phyloP scores from a whole-genome alignment of 2,329 filamentous ascomycete species.

The Didymella glomerata region DNA sequence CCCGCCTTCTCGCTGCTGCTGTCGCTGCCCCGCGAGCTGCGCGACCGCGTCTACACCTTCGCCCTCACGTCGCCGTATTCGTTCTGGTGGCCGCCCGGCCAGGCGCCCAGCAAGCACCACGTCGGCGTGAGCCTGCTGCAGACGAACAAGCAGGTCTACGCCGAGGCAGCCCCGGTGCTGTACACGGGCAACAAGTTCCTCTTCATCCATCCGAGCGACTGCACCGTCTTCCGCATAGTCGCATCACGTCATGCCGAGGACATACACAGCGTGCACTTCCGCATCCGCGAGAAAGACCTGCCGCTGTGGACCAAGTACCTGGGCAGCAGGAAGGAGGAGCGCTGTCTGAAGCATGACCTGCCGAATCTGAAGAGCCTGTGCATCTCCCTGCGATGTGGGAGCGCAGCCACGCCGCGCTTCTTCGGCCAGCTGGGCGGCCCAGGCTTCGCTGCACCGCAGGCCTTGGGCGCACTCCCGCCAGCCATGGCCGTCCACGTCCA shows the following conservation, averaged over 20 bases:
- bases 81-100: constrained; percentile 49
- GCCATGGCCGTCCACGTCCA: constrained; percentile 36
- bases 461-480: constrained; percentile 19
- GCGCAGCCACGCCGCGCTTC: constrained; percentile 28
- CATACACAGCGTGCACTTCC: constrained; percentile 46
- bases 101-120: constrained; percentile 30
- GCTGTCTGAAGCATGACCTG: constrained; percentile 46
- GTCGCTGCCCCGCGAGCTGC: constrained; percentile 49
- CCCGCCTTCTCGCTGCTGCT: constrained; percentile 46
- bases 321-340: constrained; percentile 38
- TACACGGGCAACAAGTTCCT: constrained; percentile 50
- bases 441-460: constrained; percentile 19
- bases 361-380: constrained; percentile 48
- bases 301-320: constrained; percentile 50
- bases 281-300: constrained; percentile 50
- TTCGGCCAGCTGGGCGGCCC: constrained; percentile 16
- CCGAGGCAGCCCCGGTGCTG: constrained; percentile 47
- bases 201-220: constrained; percentile 52
- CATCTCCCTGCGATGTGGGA: constrained; percentile 46
- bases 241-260: constrained; percentile 38
- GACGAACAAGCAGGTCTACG: constrained; percentile 41
- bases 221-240: constrained; percentile 52
- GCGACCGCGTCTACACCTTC: constrained; percentile 47
- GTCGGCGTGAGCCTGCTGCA: constrained; percentile 42
- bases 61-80: constrained; percentile 43